Conservation (phyloP, 495 filamentous ascomycete genomes). For the Penicillium soppii region DNA sequence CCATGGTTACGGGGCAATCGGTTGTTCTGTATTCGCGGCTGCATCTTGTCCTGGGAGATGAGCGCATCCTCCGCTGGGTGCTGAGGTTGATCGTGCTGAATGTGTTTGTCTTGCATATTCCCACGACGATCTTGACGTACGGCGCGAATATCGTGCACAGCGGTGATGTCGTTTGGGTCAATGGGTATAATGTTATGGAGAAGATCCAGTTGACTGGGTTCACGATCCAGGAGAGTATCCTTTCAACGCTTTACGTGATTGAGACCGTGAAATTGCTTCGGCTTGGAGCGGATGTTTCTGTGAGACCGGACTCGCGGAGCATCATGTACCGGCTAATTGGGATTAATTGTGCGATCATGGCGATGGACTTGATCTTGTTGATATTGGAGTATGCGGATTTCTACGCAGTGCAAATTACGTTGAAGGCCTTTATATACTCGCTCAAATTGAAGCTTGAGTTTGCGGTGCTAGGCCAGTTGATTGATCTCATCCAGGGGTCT, state of each 20-base stretch:
- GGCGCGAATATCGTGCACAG: slow-evolving; percentile 41
- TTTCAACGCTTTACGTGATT: slow-evolving; percentile 59
- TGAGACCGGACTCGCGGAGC: slow-evolving; percentile 33
- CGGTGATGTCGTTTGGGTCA: slow-evolving; percentile 31
- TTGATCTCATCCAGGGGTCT: slow-evolving; percentile 38
- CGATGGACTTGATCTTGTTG: slow-evolving; percentile 50
- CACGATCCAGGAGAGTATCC: slow-evolving; percentile 55
- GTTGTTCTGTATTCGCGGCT: slow-evolving; percentile 52
- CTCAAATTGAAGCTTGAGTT: slow-evolving; percentile 66
- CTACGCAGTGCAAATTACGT: slow-evolving; percentile 55
- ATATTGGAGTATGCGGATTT: slow-evolving; percentile 49
- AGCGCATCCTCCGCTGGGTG: slow-evolving; percentile 40
- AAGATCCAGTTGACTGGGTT: slow-evolving; percentile 57
- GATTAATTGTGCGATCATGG: slow-evolving; percentile 53
- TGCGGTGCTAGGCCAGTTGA: slow-evolving; percentile 55
- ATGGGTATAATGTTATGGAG: slow-evolving; percentile 54
- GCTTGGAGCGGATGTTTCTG: slow-evolving; percentile 35
- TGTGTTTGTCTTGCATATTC: slow-evolving; percentile 47
- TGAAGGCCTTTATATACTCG: slow-evolving; percentile 61
- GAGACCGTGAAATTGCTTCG: slow-evolving; percentile 52
- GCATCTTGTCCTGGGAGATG: slow-evolving; percentile 49
- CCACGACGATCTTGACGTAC: slow-evolving; percentile 50
- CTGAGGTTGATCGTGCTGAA: slow-evolving; percentile 44
- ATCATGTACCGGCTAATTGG: slow-evolving; percentile 55
- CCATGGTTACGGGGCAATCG: slow-evolving; percentile 54